Evolutionary conservation across 495 filamentous ascomycete species (phyloP), one percentile per base, ranked within the genome.

Genomic region (Bathelium albidoporum): DNA sequence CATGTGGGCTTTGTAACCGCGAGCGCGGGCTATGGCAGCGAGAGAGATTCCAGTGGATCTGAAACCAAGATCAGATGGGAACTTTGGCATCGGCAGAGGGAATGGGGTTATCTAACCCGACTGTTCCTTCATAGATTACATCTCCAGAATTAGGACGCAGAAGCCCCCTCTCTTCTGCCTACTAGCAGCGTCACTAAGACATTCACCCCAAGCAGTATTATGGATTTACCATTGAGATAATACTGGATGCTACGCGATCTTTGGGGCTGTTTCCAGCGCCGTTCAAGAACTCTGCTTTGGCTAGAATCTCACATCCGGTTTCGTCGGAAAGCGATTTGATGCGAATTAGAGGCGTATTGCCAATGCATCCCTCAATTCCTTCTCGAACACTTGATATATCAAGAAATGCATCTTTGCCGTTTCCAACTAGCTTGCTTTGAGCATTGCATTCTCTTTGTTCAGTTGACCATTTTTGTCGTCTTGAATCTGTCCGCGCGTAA

Each of bases 101-200:
- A 20, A 9, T 55, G 49, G 22, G 12, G 64, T 71, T n/a, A 20
- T 55, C 49, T 55, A 24, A 55, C 44, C 94, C 94, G 14, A 95
- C 93, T 5, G 95, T 99, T 58, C 95, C 94, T 77, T 99, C 94
- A 76, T 97, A 99, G 69, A 99, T 88, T 24, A 86, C 91, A 70
- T 97, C 95, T 62, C 92, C 93, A 26, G 87, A 85, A 69, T 88
- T 77, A 0, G 95, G 94, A 4, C 77, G 83, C 59, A 99, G 75
- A 10, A 92, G 79, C 2, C 90, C 91, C 61, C 82, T 76, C 67
- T 85, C 81, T 78, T 97, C 92, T 36, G 95, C 94, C 77, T 87
- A 55, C 49, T 28, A 20, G 9, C 20, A 55, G 26, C 22, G 49
- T 55, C 49, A 55, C 49, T 55, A 28, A 11, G 20, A 29, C 5